These are phyloP conservation scores for Hypoxylon perforatum DNA, from an alignment of 495 filamentous ascomycete species.

Conservation along the genomic window DNA sequence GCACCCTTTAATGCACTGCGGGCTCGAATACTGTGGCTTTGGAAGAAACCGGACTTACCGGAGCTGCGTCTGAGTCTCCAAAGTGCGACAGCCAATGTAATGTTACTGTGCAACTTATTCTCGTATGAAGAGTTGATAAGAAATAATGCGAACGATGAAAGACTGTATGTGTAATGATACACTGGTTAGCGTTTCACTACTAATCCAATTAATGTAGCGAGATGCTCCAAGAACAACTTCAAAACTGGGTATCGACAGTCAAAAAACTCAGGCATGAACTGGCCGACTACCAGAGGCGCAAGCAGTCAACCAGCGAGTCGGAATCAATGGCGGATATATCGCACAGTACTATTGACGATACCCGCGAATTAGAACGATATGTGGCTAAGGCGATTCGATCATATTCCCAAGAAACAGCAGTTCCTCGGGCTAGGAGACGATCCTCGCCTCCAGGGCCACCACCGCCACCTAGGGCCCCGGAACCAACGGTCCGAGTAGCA, in stretches of 20 bases:
- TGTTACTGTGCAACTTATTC: slow-evolving; percentile 20
- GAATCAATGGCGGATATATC: background rate
- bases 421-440: background rate
- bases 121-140: slow-evolving; percentile 22
- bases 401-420: background rate
- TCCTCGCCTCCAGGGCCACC: slow-evolving; percentile 9
- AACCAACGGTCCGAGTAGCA: too few species aligned
- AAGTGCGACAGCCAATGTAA: slow-evolving; percentile 26
- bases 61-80: slow-evolving; percentile 27
- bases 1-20: slow-evolving; percentile 14
- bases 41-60: slow-evolving; percentile 33
- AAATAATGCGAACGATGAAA: slow-evolving; percentile 16
- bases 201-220: slow-evolving; percentile 21
- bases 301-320: background rate
- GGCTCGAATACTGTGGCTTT: slow-evolving; percentile 30
- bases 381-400: slow-evolving; percentile 19
- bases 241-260: slow-evolving; percentile 17
- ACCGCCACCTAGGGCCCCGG: too few species aligned
- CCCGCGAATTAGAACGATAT: slow-evolving; percentile 23
- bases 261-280: slow-evolving; percentile 14
- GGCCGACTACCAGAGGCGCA: slow-evolving; percentile 23
- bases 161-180: slow-evolving; percentile 18
- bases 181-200: background rate
- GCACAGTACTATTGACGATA: slow-evolving; percentile 10
- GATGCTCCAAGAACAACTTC: slow-evolving; percentile 15